Evolutionary conservation across 148 eudicot species (phyloP), one percentile per base, ranked within the genome.

Genomic region (Nepenthes gracilis): DNA sequence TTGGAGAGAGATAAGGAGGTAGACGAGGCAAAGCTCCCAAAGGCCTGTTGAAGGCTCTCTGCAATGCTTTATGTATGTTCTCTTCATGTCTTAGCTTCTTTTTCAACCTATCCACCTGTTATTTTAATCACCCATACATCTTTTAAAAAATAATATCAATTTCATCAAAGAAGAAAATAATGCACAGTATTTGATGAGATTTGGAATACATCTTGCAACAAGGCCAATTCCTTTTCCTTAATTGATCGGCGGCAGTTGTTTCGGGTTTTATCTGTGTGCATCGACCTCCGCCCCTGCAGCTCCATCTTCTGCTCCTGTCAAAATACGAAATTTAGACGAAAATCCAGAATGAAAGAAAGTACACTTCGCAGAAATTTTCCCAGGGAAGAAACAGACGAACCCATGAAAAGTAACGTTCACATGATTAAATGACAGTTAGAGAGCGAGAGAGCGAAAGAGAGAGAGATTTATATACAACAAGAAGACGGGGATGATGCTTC

Each of bases 21-120:
- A 93, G 83, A 51, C 96, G 98, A 54, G 98, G 98, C 7, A 93
- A 72, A 57, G 89, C 73, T 47, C 98, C 98, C 59, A 86, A 74
- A 40, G 96, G 96, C 64, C 98, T 78, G 59, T 65, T 77, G 47
- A 93, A 84, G 40, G 98, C 98, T 59, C 98, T 86, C 62, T 84
- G 83, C 35, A 93, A 66, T 59, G 96, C 96, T 76, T 85, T 86
- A 43, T 88, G 95, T 2, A 93, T 83, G 76, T 84, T 93, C 73
- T 88, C 98, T 72, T 93, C 98, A 59, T 93, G 87, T 62, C 69
- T 84, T 3, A 93, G 85, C 79, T 84, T 86, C 84, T 84, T 86
- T 79, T 81, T 93, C 49, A 93, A 74, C 70, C 72, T 86, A 64
- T 93, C 96, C 61, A 93, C 95, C 98, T 93, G 77, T 54, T 67